phyloP scores from a whole-genome alignment of 257 asterid species.

The Ilex aquifolium region DNA sequence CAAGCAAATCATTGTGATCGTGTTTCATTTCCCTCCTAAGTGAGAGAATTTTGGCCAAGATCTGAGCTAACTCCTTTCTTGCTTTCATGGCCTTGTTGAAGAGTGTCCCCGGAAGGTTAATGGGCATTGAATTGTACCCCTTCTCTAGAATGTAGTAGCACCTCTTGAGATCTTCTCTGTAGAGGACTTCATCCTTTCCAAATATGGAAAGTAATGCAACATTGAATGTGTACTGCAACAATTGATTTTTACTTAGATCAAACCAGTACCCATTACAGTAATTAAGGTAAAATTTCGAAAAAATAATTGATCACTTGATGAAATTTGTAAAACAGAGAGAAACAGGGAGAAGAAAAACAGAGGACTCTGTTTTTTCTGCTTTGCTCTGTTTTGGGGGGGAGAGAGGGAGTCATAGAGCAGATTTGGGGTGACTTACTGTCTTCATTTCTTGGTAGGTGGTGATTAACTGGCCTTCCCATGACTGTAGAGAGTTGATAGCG shows the following conservation, averaged over 20 bases:
- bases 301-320: background rate
- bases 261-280: background rate
- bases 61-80: constrained; percentile 49
- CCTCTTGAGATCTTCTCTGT: constrained; percentile 32
- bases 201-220: constrained; percentile 38
- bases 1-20: constrained; percentile 45
- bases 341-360: constrained; percentile 6
- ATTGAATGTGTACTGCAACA: constrained; percentile 36
- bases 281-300: no score
- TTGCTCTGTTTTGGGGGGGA: background rate
- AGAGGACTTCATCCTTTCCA: constrained; percentile 26
- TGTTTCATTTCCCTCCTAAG: constrained; percentile 36
- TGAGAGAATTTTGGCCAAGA: constrained; percentile 42
- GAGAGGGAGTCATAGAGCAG: no score
- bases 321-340: background rate
- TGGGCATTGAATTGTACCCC: constrained; percentile 45
- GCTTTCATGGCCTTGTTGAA: constrained; percentile 74
- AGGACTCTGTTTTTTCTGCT: constrained; percentile 17
- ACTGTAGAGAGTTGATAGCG: constrained; percentile 17
- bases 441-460: constrained; percentile 40
- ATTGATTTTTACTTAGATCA: background rate
- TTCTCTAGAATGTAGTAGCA: constrained; percentile 35
- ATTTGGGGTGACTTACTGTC: constrained; percentile 19
- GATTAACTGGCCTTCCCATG: constrained; percentile 26
- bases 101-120: constrained; percentile 62